These are phyloP conservation scores for Mycena indigotica DNA, from an alignment of 768 basidiomycete species.

Conservation along the genomic window DNA sequence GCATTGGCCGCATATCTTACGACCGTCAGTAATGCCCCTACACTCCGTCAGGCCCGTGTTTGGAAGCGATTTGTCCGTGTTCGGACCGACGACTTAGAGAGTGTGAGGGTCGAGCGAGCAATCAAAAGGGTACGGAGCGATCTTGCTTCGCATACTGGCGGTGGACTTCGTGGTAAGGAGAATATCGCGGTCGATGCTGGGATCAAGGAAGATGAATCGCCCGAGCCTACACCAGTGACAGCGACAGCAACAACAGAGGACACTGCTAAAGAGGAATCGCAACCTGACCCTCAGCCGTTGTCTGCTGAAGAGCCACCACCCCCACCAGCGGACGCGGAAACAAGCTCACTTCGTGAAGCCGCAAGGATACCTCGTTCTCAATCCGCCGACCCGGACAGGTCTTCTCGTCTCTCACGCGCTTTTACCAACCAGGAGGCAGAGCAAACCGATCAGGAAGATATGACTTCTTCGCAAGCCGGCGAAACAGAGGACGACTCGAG, in stretches of 20 bases:
- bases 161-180: slow-evolving; percentile 35
- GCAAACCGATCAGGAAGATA: slow-evolving; percentile 36
- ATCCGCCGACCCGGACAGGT: slow-evolving; percentile 76
- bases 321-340: slow-evolving; percentile 26
- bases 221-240: slow-evolving; percentile 10
- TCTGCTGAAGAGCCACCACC: neutral
- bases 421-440: slow-evolving; percentile 42
- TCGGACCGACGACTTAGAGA: slow-evolving; percentile 85
- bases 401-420: slow-evolving; percentile 57
- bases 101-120: slow-evolving; percentile 81
- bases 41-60: slow-evolving; percentile 61
- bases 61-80: slow-evolving; percentile 90
- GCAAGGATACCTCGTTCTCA: slow-evolving; percentile 73
- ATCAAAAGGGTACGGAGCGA: slow-evolving; percentile 88
- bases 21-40: slow-evolving; percentile 66
- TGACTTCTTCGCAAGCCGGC: slow-evolving; percentile 61
- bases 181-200: slow-evolving; percentile 25
- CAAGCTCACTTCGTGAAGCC: slow-evolving; percentile 42
- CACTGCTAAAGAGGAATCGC: neutral
- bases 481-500: slow-evolving; percentile 62
- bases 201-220: slow-evolving; percentile 21
- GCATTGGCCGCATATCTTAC: slow-evolving; percentile 81
- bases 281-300: slow-evolving; percentile 3
- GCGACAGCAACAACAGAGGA: slow-evolving; percentile 2
- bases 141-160: slow-evolving; percentile 68